Evolutionary conservation across 352 stramenopile species (phyloP).

Genomic region (Paralagenidium karlingii): DNA sequence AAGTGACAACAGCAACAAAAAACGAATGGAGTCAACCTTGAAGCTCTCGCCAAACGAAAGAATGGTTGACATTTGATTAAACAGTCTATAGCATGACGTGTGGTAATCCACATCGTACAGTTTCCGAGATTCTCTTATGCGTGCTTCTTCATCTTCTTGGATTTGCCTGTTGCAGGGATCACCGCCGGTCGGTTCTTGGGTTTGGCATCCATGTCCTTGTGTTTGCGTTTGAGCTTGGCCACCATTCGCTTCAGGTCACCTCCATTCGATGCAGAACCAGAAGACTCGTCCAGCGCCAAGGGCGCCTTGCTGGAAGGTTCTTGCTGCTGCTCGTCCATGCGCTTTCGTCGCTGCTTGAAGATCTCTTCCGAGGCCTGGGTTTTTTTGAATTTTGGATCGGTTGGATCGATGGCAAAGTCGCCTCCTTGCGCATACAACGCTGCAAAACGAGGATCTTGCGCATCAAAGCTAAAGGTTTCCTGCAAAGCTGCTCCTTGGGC

Average conservation of each 20-base stretch:
- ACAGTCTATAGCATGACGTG: too few relatives aligned
- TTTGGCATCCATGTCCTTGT: too few relatives aligned
- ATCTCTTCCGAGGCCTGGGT: slow-evolving; percentile 68
- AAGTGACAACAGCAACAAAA: neutral
- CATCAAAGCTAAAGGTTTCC: slow-evolving; percentile 66
- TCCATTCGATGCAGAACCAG: neutral
- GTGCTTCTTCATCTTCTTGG: slow-evolving; percentile 46
- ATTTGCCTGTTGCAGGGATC: slow-evolving; percentile 9
- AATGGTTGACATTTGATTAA: neutral
- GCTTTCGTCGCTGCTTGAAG: slow-evolving; percentile 65
- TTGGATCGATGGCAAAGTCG: slow-evolving; percentile 73
- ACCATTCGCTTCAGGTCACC: slow-evolving; percentile 49
- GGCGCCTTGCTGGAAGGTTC: neutral
- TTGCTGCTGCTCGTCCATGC: slow-evolving; percentile 14
- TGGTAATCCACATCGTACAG: too few relatives aligned
- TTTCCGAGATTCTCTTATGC: slow-evolving; percentile 14
- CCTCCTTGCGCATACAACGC: slow-evolving; percentile 65
- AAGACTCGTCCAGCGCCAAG: slow-evolving; percentile 5
- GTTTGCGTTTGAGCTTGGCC: slow-evolving; percentile 78
- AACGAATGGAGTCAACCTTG: neutral
- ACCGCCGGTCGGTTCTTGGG: too few relatives aligned
- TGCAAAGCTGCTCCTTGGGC: slow-evolving; percentile 46
- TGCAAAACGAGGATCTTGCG: slow-evolving; percentile 54
- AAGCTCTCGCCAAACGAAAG: neutral
- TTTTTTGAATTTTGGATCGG: slow-evolving; percentile 75